Evolutionary conservation across 371 early-diverging fungal species (phyloP).

Genomic region (Mucor circinelloides): DNA sequence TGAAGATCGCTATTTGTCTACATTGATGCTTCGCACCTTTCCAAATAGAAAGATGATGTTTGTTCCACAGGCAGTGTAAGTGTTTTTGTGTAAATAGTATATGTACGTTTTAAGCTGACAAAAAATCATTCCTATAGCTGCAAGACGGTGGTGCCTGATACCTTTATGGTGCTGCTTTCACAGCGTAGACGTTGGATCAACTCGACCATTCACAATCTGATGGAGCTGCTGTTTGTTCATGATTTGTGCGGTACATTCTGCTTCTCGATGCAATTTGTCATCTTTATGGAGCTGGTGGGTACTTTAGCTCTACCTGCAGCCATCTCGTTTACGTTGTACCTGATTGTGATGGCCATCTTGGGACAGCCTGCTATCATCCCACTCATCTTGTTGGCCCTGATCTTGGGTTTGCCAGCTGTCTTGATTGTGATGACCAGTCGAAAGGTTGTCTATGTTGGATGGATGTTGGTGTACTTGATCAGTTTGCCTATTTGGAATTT

Average conservation of each 20-base stretch:
- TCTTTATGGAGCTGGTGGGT: conserved; percentile 97
- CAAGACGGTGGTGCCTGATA: conserved; percentile 96
- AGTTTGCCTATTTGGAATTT: conserved; percentile 99
- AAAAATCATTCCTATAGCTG: conserved; percentile 47
- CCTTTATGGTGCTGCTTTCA: conserved; percentile 91
- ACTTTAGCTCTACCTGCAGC: conserved; percentile 98
- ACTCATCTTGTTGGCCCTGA: conserved; percentile 73
- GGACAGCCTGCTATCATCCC: conserved; percentile 72
- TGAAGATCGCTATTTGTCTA: conserved; percentile 98
- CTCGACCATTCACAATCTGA: conserved; percentile 97
- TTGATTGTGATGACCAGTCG: conserved; percentile 92
- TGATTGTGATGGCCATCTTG: conserved; percentile 64
- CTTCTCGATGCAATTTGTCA: conserved; percentile 99
- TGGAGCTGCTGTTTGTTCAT: conserved; percentile 93
- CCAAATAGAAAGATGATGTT: conserved; percentile 97
- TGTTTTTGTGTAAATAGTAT: not conserved
- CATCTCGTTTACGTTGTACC: conserved; percentile 88
- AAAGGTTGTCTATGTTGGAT: conserved; percentile 89
- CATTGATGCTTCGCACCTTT: conserved; percentile 97
- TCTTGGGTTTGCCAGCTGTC: conserved; percentile 93
- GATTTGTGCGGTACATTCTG: conserved; percentile 99
- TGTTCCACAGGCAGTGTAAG: conserved; percentile 87
- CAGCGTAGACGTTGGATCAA: conserved; percentile 99
- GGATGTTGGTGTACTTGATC: conserved; percentile 94
- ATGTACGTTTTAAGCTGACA: not conserved